Conservation (phyloP, 2,329 filamentous ascomycete genomes). For the Paraphaeosphaeria minitans region DNA sequence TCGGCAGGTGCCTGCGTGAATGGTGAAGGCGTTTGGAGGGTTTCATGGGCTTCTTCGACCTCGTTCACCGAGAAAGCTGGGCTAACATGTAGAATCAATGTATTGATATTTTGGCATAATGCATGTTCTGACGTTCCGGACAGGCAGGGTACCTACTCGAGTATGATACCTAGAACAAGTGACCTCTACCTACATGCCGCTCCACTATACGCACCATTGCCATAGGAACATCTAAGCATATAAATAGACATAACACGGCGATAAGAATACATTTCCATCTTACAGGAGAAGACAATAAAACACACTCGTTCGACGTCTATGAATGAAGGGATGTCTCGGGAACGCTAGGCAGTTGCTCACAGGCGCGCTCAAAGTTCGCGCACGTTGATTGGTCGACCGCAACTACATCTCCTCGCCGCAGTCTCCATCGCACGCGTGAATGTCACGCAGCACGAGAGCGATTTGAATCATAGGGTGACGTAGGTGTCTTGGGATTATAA, state of each 20-base stretch:
- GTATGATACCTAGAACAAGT: neutral
- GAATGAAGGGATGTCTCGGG: neutral
- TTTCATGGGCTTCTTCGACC: too few relatives aligned
- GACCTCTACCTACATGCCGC: neutral
- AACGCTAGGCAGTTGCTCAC: neutral
- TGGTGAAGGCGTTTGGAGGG: too few relatives aligned
- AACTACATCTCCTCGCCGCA: neutral
- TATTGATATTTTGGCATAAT: too few relatives aligned
- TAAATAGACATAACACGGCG: neutral
- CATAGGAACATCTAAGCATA: neutral
- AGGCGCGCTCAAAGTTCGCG: neutral
- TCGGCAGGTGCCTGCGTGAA: too few relatives aligned
- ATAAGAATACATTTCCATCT: neutral
- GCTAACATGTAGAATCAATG: too few relatives aligned
- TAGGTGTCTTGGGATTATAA: neutral
- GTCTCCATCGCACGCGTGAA: neutral
- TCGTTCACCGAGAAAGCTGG: too few relatives aligned
- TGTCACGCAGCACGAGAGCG: neutral
- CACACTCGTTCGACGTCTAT: neutral
- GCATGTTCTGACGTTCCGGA: too few relatives aligned
- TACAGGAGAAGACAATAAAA: neutral
- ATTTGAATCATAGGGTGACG: neutral
- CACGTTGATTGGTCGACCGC: slow-evolving; percentile 7
- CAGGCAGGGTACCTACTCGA: too few relatives aligned
- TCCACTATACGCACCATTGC: too few relatives aligned